These are phyloP conservation scores for Chlorencoelia australis DNA, from an alignment of 2,329 filamentous ascomycete species.

Conservation along the genomic window DNA sequence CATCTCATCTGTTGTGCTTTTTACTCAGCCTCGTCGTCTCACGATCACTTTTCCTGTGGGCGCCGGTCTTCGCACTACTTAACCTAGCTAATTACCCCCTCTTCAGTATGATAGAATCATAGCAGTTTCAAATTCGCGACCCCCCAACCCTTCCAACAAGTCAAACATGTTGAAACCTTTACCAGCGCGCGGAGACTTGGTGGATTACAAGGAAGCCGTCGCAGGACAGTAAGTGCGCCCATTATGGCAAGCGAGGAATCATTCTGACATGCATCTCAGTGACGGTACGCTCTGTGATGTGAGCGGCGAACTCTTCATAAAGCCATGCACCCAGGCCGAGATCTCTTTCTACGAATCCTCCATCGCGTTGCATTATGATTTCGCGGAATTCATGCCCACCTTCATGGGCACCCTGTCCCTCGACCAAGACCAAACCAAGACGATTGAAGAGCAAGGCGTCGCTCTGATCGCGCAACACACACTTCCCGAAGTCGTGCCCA, in stretches of 20 bases:
- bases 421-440: slow-evolving; percentile 41
- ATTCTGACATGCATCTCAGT: slow-evolving; percentile 37
- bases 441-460: slow-evolving; percentile 41
- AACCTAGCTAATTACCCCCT: too few relatives aligned
- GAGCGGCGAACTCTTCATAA: slow-evolving; percentile 80
- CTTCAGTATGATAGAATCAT: slow-evolving; percentile 24
- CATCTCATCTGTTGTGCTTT: too few relatives aligned
- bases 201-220: slow-evolving; percentile 65
- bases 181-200: slow-evolving; percentile 40
- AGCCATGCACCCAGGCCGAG: slow-evolving; percentile 81
- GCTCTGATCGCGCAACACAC: slow-evolving; percentile 23
- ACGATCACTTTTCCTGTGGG: too few relatives aligned
- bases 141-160: slow-evolving; percentile 7
- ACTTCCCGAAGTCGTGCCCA: slow-evolving; percentile 19
- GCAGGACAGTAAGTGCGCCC: slow-evolving; percentile 65
- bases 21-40: too few relatives aligned
- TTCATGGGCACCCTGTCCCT: slow-evolving; percentile 74
- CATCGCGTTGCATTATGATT: slow-evolving; percentile 53
- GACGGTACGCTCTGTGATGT: slow-evolving; percentile 82
- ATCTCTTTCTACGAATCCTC: slow-evolving; percentile 79
- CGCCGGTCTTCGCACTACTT: too few relatives aligned
- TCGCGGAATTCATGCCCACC: slow-evolving; percentile 71
- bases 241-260: not conserved
- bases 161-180: slow-evolving; percentile 35
- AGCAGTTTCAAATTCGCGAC: slow-evolving; percentile 7